Base-by-base conservation (phyloP, 2,329 filamentous ascomycete genomes). In the Ophiostoma perfectum region DNA sequence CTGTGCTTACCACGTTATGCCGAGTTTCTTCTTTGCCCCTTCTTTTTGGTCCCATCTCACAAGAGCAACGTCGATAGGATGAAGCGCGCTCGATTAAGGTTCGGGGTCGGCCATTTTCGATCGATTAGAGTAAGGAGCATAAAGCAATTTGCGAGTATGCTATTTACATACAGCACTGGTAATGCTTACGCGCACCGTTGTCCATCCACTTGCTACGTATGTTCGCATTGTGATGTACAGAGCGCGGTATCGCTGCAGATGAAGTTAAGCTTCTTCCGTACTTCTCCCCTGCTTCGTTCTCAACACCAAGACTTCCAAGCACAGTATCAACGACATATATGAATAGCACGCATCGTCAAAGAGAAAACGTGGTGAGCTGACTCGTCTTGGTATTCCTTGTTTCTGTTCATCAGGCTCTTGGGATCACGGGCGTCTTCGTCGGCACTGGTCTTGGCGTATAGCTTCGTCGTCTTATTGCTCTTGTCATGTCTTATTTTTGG, bases 81-180 rank as follows among this genome's bases (percentile, higher is more conserved):
- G 27, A 27, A 27, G 27, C 27, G 27, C 1, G 27, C 27, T 27
- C 27, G 27, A 27, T 27, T 55, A 36, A 55, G 49, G 49, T 36
- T 55, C 49, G 4, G n/a, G n/a, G 7, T 18, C 49, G 18, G 49
- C 49, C n/a, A 4, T 14, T 3, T 14, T 47, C 45, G 14, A 45
- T 47, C 12, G 45, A 6, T 55, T 55, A 18, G 27, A 27, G 27
- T 27, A 27, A 36, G 4, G 16, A 52, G 49, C 49, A 55, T 55
- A 27, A 55, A 55, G n/a, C 7, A 55, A 55, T 55, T 55, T 55
- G 47, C 49, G 7, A 55, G 49, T 18, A 55, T 55, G n/a, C n/a
- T 4, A 4, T 55, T 27, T 27, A 27, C 27, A 27, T 27, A 27
- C 27, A 27, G 27, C 1, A 27, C 27, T 27, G 27, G 27, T 27